Evolutionary conservation across 495 filamentous ascomycete genomes (phyloP).

Genomic region (Chaetomium tenue): DNA sequence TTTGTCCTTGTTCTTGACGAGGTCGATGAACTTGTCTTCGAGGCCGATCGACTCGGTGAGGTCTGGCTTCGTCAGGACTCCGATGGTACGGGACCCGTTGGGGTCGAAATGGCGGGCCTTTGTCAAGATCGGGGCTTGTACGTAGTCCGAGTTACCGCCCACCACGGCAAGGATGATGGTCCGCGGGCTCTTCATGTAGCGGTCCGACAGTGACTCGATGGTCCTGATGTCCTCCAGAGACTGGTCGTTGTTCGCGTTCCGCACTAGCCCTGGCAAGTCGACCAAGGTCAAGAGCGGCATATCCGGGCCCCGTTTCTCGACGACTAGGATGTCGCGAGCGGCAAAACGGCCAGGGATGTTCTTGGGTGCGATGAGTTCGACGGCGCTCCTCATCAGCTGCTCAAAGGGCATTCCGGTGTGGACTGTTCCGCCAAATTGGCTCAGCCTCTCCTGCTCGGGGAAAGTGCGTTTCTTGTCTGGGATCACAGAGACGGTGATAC

Average conservation of each 20-base stretch:
- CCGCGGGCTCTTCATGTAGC: slow-evolving; percentile 52
- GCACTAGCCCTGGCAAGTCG: slow-evolving; percentile 56
- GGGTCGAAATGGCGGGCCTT: slow-evolving; percentile 48
- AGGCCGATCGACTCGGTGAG: slow-evolving; percentile 43
- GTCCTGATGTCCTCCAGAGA: slow-evolving; percentile 46
- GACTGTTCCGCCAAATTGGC: slow-evolving; percentile 45
- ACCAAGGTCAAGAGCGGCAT: slow-evolving; percentile 56
- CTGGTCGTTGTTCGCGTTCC: slow-evolving; percentile 49
- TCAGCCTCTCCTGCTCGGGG: slow-evolving; percentile 41
- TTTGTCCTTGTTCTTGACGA: slow-evolving; percentile 57
- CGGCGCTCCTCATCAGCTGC: slow-evolving; percentile 35
- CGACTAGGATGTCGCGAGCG: slow-evolving; percentile 49
- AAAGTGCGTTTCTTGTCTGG: slow-evolving; percentile 44
- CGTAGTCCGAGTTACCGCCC: slow-evolving; percentile 52
- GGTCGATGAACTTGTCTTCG: slow-evolving; percentile 52
- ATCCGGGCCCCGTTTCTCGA: slow-evolving; percentile 54
- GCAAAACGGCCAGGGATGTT: slow-evolving; percentile 40
- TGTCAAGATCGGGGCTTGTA: slow-evolving; percentile 49
- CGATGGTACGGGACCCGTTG: slow-evolving; percentile 47
- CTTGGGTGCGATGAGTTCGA: slow-evolving; percentile 42
- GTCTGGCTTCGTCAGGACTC: slow-evolving; percentile 56
- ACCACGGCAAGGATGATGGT: slow-evolving; percentile 56
- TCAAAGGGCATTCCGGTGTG: slow-evolving; percentile 37
- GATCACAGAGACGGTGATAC: slow-evolving; percentile 51
- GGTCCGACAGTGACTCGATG: slow-evolving; percentile 47